Percentiles rank a stretch among this genome's conserved stretches.
Evolutionary conservation across 306 rosid genomes (phyloP).

Genomic region (Adenanthera pavonina): DNA sequence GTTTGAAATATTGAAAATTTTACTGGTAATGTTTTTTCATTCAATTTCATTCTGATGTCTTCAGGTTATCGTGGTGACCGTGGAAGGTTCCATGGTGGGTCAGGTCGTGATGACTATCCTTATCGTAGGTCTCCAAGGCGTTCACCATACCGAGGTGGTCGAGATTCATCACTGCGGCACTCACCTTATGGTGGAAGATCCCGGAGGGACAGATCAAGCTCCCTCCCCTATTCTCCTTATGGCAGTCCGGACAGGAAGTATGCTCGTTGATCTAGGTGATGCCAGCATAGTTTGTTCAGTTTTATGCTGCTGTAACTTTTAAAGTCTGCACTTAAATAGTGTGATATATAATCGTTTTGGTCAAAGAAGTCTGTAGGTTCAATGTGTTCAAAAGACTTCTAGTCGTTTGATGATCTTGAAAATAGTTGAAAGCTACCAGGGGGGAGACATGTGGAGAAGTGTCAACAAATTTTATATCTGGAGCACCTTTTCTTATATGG

Average conservation of each 20-base stretch:
- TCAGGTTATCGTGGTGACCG: conserved; percentile 59
- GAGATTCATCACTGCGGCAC: conserved; percentile 76
- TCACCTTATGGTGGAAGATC: conserved; percentile 81
- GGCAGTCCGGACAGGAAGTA: conserved; percentile 87
- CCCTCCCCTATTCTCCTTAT: conserved; percentile 66
- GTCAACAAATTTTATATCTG: neutral
- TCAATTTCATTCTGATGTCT: conserved; percentile 22
- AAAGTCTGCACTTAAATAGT: conserved; percentile 10
- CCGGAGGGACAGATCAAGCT: conserved; percentile 88
- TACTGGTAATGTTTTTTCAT: neutral
- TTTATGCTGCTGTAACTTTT: conserved; percentile 24
- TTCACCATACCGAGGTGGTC: conserved; percentile 83
- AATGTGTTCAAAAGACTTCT: neutral
- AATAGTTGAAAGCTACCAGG: neutral
- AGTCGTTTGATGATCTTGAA: neutral
- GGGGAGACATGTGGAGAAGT: neutral
- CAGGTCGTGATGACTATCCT: conserved; percentile 81
- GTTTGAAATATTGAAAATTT: neutral
- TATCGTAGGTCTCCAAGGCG: conserved; percentile 88
- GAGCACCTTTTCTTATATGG: neutral
- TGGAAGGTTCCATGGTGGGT: conserved; percentile 72
- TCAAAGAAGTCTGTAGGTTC: neutral
- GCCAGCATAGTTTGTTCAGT: conserved; percentile 2
- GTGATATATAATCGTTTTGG: conserved; percentile 27
- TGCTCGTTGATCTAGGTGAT: conserved; percentile 71